Conservation (phyloP, 2,329 filamentous ascomycete genomes). For the Colletotrichum higginsianum region DNA sequence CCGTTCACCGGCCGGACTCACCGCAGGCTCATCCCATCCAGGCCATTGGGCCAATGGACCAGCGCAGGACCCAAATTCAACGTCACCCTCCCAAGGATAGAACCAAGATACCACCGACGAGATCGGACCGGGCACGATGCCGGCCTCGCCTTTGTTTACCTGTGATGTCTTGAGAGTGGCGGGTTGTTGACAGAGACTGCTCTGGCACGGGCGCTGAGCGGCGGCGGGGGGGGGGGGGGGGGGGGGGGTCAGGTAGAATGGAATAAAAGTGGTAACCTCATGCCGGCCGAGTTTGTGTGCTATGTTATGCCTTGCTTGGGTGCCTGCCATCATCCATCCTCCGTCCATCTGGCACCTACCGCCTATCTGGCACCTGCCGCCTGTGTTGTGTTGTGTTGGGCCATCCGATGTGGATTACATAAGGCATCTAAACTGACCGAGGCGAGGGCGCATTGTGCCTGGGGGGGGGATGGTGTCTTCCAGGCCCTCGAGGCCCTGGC, state of each 20-base stretch:
- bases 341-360: not conserved
- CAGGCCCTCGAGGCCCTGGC: slow-evolving; percentile 14
- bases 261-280: too few relatives aligned
- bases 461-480: not conserved
- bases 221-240: too few relatives aligned
- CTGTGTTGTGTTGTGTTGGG: not conserved
- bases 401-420: not conserved
- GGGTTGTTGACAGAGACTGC: not conserved
- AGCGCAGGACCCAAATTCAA: slow-evolving; percentile 35
- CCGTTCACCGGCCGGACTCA: slow-evolving; percentile 20
- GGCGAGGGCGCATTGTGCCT: slow-evolving; percentile 20
- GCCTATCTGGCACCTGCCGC: not conserved
- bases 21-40: slow-evolving; percentile 33
- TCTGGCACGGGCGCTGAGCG: not conserved
- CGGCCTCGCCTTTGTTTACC: slow-evolving; percentile 3
- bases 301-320: too few relatives aligned
- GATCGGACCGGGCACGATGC: not conserved
- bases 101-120: not conserved
- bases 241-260: too few relatives aligned
- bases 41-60: slow-evolving; percentile 1
- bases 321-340: too few relatives aligned
- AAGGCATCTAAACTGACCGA: not conserved
- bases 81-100: slow-evolving; percentile 15
- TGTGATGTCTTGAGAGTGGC: not conserved
- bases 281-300: too few relatives aligned